Evolutionary conservation across 768 basidiomycete genomes (phyloP).

Genomic region (Auriscalpium orientale): DNA sequence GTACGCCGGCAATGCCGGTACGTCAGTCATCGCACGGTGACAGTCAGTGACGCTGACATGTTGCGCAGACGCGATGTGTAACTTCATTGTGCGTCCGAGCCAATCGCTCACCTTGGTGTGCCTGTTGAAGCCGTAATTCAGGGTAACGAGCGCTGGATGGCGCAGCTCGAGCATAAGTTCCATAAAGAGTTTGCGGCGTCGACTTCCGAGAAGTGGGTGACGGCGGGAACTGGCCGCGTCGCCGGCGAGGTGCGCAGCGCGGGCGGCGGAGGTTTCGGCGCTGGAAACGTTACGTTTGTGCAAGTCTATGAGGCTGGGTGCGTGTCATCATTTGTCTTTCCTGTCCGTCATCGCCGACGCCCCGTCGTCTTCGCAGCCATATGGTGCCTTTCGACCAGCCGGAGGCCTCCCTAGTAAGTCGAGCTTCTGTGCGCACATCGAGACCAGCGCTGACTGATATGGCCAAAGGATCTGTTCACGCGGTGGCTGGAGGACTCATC

Average conservation of each 20-base stretch:
- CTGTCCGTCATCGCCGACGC: not conserved
- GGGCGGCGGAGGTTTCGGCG: conserved; percentile 52
- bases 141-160: conserved; percentile 78
- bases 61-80: conserved; percentile 67
- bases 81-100: conserved; percentile 45
- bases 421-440: too few relatives aligned
- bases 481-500: conserved; percentile 52
- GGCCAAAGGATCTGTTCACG: conserved; percentile 46
- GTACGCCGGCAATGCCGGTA: conserved; percentile 80
- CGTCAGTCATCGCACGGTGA: not conserved
- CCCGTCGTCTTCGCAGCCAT: conserved; percentile 38
- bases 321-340: conserved; percentile 17
- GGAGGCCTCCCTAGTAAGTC: conserved; percentile 68
- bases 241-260: conserved; percentile 69
- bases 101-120: not conserved
- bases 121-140: conserved; percentile 15
- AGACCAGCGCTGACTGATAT: too few relatives aligned
- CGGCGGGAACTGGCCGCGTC: conserved; percentile 39
- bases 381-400: conserved; percentile 92
- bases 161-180: conserved; percentile 54
- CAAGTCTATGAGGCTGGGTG: conserved; percentile 75
- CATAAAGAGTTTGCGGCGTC: conserved; percentile 48
- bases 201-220: conserved; percentile 49
- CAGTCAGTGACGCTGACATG: not conserved
- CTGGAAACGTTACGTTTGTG: conserved; percentile 84